These are phyloP conservation scores for Thuidium tamariscinum DNA, from an alignment of 225 moss, liverwort and hornwort genomes.

Conservation along the genomic window DNA sequence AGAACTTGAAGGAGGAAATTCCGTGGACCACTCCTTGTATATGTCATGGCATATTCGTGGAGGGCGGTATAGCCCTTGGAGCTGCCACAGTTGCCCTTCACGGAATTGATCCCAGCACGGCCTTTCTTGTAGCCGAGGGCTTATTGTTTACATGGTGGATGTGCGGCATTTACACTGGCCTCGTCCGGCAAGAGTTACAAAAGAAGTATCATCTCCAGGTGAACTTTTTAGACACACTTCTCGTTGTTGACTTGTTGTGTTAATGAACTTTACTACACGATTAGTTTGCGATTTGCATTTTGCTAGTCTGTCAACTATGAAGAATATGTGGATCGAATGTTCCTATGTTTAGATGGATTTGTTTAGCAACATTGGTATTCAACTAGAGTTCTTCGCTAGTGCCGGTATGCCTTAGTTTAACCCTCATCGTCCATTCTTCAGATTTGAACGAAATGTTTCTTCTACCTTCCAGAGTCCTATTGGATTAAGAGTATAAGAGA, in stretches of 20 bases:
- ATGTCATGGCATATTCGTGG: slow-evolving; percentile 50
- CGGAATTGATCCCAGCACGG: slow-evolving; percentile 38
- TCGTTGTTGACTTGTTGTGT: neutral
- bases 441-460: neutral
- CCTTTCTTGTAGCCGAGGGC: slow-evolving; percentile 46
- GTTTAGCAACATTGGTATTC: neutral
- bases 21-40: slow-evolving; percentile 54
- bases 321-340: neutral
- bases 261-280: neutral
- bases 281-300: neutral
- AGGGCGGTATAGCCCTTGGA: slow-evolving; percentile 49
- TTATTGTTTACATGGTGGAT: slow-evolving; percentile 64
- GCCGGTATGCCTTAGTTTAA: neutral
- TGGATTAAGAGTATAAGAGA: neutral
- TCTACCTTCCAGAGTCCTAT: neutral
- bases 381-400: neutral
- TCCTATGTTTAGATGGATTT: neutral
- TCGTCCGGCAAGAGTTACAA: slow-evolving; percentile 57
- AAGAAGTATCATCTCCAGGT: slow-evolving; percentile 62
- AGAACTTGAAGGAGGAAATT: slow-evolving; percentile 49
- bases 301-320: neutral
- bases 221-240: neutral
- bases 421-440: neutral
- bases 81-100: slow-evolving; percentile 38
- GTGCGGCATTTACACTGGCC: slow-evolving; percentile 59